A percentile compares a stretch with the other conserved stretches of the same genome.
Conservation (phyloP, 108 stramenopile species). For the Skeletonema costatum region DNA sequence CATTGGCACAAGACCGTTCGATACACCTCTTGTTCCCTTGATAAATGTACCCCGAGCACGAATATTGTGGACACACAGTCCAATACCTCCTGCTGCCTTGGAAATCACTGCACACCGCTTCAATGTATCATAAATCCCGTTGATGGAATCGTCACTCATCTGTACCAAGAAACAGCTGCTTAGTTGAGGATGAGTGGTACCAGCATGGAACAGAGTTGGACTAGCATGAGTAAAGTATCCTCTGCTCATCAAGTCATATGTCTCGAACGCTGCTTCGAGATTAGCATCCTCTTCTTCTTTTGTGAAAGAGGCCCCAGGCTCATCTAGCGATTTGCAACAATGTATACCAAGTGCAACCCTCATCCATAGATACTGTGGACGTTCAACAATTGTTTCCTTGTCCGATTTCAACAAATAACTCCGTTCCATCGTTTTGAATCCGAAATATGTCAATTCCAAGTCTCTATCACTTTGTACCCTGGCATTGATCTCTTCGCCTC, state of each 20-base stretch:
- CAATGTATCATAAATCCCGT: constrained; percentile 97
- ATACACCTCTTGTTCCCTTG: constrained; percentile 91
- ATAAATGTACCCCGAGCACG: constrained; percentile 92
- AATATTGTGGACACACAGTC: constrained; percentile 93
- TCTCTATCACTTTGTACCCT: constrained; percentile 84
- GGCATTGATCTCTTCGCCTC: constrained; percentile 63
- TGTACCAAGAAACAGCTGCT: constrained; percentile 94
- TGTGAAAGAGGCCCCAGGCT: not conserved
- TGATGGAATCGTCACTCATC: constrained; percentile 96
- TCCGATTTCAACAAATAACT: constrained; percentile 78
- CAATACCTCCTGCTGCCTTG: constrained; percentile 96
- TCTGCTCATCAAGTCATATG: constrained; percentile 94
- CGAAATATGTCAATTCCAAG: constrained; percentile 93
- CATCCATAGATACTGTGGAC: constrained; percentile 98
- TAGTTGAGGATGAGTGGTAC: constrained; percentile 95
- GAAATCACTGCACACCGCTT: constrained; percentile 95
- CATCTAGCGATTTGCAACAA: constrained; percentile 44
- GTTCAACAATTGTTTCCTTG: constrained; percentile 71
- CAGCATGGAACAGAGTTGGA: constrained; percentile 97
- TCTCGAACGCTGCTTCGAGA: constrained; percentile 89
- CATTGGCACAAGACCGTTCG: constrained; percentile 98
- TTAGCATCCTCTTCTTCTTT: constrained; percentile 58
- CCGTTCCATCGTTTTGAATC: constrained; percentile 95
- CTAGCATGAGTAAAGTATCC: constrained; percentile 96
- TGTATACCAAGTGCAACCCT: constrained; percentile 97